Conservation (phyloP, 2,329 filamentous ascomycete genomes). For the Diaporthe sp. region DNA sequence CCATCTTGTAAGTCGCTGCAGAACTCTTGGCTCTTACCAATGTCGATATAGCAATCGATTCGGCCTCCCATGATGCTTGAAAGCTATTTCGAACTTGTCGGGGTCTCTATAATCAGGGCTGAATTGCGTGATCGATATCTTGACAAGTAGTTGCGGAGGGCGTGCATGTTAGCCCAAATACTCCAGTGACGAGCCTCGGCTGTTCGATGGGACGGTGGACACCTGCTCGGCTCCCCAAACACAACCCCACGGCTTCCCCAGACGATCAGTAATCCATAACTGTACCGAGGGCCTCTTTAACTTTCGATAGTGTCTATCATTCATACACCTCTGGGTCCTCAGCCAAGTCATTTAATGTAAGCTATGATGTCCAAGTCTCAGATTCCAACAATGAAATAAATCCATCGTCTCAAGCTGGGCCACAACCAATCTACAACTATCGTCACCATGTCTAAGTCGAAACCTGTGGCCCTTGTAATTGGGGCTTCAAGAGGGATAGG, state of each 20-base stretch:
- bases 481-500: conserved; percentile 86
- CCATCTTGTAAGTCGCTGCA: neutral
- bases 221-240: neutral
- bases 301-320: neutral
- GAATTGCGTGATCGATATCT: neutral
- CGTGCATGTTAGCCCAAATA: neutral
- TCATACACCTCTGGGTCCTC: neutral
- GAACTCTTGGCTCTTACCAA: conserved; percentile 60
- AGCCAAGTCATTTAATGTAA: neutral
- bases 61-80: conserved; percentile 65
- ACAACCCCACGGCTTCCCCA: neutral
- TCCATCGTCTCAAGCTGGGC: neutral
- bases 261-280: conserved; percentile 23
- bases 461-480: conserved; percentile 77
- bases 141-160: neutral
- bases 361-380: neutral
- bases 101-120: neutral
- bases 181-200: conserved; percentile 30
- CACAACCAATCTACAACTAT: conserved; percentile 38
- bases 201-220: neutral
- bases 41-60: conserved; percentile 77
- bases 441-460: conserved; percentile 41
- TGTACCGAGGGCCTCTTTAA: neutral
- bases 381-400: neutral
- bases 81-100: neutral